phyloP scores from a whole-genome alignment of 202 grass and related monocot species.

The Carex arenaria region DNA sequence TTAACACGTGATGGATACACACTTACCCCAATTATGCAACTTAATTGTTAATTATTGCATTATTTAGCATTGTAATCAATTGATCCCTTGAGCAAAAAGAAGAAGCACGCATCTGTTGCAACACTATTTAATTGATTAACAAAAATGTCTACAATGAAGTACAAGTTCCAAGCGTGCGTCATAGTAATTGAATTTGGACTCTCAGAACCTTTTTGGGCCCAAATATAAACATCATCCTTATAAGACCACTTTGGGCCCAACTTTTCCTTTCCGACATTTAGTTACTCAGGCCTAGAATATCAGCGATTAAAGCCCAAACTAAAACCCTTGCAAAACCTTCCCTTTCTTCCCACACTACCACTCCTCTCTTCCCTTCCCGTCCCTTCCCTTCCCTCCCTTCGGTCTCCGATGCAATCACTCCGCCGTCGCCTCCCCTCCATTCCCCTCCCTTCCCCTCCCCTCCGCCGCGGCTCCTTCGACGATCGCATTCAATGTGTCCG shows the following conservation, averaged over 20 bases:
- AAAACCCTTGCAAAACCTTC: slow-evolving; percentile 11
- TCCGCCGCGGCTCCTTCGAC: slow-evolving; percentile 37
- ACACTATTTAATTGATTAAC: no score
- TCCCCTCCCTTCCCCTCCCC: slow-evolving; percentile 6
- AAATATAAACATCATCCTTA: background rate
- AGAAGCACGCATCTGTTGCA: no score
- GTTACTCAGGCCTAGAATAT: background rate
- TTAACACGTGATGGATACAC: background rate
- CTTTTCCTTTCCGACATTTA: background rate
- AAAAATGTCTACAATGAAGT: background rate
- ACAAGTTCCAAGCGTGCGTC: no score
- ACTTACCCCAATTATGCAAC: background rate
- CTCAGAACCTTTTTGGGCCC: background rate
- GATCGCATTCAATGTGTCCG: slow-evolving; percentile 58
- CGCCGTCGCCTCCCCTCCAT: slow-evolving; percentile 29
- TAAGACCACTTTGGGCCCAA: background rate
- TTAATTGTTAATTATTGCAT: no score
- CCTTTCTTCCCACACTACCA: no score
- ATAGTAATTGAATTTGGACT: background rate
- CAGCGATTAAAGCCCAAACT: background rate
- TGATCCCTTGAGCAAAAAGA: background rate
- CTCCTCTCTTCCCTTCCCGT: background rate
- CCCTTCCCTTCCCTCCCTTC: background rate
- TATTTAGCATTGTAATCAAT: background rate
- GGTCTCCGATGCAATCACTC: slow-evolving; percentile 6